Base-by-base conservation (phyloP, 2,329 filamentous ascomycete genomes). In the Exophiala sp. region DNA sequence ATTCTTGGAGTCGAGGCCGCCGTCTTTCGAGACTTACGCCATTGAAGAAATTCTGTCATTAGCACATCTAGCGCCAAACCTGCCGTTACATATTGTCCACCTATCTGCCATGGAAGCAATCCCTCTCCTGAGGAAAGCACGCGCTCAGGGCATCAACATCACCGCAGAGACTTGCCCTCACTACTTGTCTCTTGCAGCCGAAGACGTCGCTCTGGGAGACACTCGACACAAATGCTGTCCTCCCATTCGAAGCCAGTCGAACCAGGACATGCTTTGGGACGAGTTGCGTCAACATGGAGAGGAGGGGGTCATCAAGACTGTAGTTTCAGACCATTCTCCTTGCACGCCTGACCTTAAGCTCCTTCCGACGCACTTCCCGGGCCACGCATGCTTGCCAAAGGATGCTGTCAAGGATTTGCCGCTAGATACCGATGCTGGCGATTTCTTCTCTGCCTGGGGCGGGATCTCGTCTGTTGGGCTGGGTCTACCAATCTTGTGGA, bases 361-460 rank as follows among this genome's bases (percentile, higher is more conserved):
- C 14, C 79, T 96, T 0, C 90, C 91, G 0, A 68, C 76, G 1
- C 78, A 84, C 58, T 75, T 93, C n/a, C 79, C 75, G 13, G 73
- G 75, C 30, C 67, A 65, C 60, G 63, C 60, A 53, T 65, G 63
- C 50, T 61, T 57, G 52, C 66, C 43, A 52, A 64, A 46, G 46
- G 53, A 46, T 19, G 43, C 24, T 9, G 51, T 59, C 52, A 54
- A 46, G 30, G 29, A 50, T 8, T 39, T 57, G 22, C 53, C 68
- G 19, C 60, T 64, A 37, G 67, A 70, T 13, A 61, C 62, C 5
- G 65, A 71, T 14, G 63, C 68, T 9, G 93, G 93, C 30, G 88
- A 97, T 70, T 97, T 98, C 76, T 93, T 97, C 70, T 82, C 85
- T 2, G 90, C 90, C 1, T 98, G 93, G 93, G 93, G 93, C 46